Evolutionary conservation across 306 rosid species (phyloP), one percentile per base, ranked within the genome.

Genomic region (Inga leiocalycina): DNA sequence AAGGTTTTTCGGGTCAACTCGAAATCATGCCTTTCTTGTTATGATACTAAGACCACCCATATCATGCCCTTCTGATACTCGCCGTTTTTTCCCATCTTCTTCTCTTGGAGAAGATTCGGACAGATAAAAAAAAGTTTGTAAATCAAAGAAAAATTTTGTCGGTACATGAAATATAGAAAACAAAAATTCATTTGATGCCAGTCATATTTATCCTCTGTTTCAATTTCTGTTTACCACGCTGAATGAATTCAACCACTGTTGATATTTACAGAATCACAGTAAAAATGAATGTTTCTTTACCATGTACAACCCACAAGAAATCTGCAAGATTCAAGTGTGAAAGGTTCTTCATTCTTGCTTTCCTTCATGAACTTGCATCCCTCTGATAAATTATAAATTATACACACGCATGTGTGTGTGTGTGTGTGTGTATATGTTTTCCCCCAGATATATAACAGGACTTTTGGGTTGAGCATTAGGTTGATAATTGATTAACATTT

Each of bases 31-130:
- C 85, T 93, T 30, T 84, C 95, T 0, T 85, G 84, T 27, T 94
- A 93, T 72, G 95, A 90, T 24, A 94, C 97, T 0, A 93, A 94
- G 22, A 90, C 98, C 24, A 89, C 98, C 2, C 98, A 94, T 59
- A 93, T 94, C 77, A 93, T 90, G 97, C 98, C 98, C 3, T 91
- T 92, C 71, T 91, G 84, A 88, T 59, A 24, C 11, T 72, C 0
- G 22, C 30, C 27, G 32, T 43, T 24, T 45, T 24, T 15, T n/a
- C 2, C 5, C 30, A 59, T 76, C 62, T 76, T 68, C 74, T 27
- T 17, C 71, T 30, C 44, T 67, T n/a, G 77, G 54, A 59, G 13
- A 20, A 66, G 45, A 61, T 0, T 2, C 46, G 6, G 30, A 37
- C 57, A 35, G 16, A 75, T 75, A n/a, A 5, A 4, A 54, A 19